These are phyloP conservation scores for Peribolospora kevripleyi DNA, from an alignment of 768 basidiomycete species.

Conservation along the genomic window DNA sequence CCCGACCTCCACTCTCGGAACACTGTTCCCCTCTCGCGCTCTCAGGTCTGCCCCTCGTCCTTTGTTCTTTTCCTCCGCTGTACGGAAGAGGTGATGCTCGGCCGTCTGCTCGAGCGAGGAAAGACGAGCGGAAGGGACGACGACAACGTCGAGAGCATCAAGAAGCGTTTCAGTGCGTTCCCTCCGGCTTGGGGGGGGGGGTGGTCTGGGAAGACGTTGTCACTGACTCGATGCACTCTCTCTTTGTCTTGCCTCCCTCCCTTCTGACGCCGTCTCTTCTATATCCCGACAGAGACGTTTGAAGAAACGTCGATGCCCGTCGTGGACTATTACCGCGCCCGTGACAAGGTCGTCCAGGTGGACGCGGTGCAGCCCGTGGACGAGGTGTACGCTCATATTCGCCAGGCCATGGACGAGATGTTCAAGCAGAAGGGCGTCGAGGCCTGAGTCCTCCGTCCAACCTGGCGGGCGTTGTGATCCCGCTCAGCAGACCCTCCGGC, in stretches of 20 bases:
- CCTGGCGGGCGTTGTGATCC: no score
- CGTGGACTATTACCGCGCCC: slow-evolving; percentile 47
- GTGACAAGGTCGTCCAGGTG: slow-evolving; percentile 57
- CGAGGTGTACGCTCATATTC: slow-evolving; percentile 41
- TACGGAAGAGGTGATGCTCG: slow-evolving; percentile 63
- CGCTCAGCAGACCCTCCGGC: no score
- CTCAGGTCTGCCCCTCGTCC: slow-evolving; percentile 44
- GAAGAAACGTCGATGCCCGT: slow-evolving; percentile 77
- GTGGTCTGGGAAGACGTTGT: neutral
- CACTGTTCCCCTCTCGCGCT: neutral
- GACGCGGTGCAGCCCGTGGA: slow-evolving; percentile 33
- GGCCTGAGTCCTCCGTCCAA: no score
- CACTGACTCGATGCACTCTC: neutral
- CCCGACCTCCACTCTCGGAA: neutral
- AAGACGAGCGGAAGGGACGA: slow-evolving; percentile 91
- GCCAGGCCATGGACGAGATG: slow-evolving; percentile 30
- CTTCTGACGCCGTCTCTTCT: neutral
- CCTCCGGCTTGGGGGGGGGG: neutral
- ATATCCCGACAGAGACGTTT: slow-evolving; percentile 37
- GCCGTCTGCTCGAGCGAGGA: slow-evolving; percentile 61
- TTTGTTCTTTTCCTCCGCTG: slow-evolving; percentile 68
- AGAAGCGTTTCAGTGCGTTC: slow-evolving; percentile 72
- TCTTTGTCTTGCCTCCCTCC: neutral
- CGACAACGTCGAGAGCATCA: slow-evolving; percentile 81
- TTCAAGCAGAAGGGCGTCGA: slow-evolving; percentile 14